These are phyloP conservation scores for Cryptosporidium ubiquitum DNA, from an alignment of 169 alveolate genomes.

Conservation along the genomic window DNA sequence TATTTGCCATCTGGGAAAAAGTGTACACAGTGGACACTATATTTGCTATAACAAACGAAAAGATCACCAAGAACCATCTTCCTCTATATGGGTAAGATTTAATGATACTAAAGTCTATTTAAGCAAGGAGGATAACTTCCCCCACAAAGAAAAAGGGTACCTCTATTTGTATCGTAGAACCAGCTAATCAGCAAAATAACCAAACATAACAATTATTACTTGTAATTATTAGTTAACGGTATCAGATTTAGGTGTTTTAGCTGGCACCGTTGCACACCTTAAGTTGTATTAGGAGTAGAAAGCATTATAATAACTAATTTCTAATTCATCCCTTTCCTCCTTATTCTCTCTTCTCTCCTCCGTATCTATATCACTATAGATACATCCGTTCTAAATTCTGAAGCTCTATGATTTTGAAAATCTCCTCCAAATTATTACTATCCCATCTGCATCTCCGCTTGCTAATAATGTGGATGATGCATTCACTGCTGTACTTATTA, in stretches of 20 bases:
- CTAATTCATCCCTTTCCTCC: not conserved
- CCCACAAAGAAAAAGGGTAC: slow-evolving; percentile 48
- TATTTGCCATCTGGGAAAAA: slow-evolving; percentile 87
- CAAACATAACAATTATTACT: no score
- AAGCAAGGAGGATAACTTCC: slow-evolving; percentile 5
- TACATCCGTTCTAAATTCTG: not conserved
- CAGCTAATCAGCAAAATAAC: not conserved
- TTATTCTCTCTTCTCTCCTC: not conserved
- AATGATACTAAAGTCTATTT: slow-evolving; percentile 33
- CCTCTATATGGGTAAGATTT: slow-evolving; percentile 34
- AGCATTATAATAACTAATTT: not conserved
- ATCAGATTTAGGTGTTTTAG: not conserved
- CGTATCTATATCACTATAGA: not conserved
- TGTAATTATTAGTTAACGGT: no score
- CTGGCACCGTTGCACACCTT: not conserved
- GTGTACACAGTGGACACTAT: slow-evolving; percentile 89
- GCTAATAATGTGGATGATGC: slow-evolving; percentile 83
- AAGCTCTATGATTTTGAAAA: slow-evolving; percentile 46
- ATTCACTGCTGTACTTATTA: slow-evolving; percentile 86
- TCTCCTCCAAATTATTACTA: slow-evolving; percentile 87
- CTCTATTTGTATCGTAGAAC: slow-evolving; percentile 47
- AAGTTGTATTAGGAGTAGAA: not conserved
- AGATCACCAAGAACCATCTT: no score
- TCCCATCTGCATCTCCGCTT: slow-evolving; percentile 86
- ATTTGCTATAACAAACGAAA: slow-evolving; percentile 82